Evolutionary conservation across 2,329 filamentous ascomycete genomes (phyloP), one percentile per base, ranked within the genome.

Genomic region (Iodosphaeria phyllophila): DNA sequence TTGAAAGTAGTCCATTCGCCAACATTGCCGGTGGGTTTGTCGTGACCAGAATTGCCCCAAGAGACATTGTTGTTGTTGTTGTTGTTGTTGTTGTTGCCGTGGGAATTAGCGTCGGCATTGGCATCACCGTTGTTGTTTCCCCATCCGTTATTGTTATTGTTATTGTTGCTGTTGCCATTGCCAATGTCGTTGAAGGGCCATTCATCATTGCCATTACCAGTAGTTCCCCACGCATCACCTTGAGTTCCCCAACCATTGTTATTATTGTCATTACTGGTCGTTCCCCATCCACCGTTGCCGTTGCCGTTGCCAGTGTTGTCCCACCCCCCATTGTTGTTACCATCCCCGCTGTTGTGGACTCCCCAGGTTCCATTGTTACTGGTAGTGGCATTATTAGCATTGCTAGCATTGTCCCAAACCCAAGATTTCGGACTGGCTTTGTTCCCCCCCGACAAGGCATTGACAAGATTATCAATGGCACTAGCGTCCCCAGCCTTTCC

Each of bases 211-310:
- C n/a, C 31, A 24, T 20, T 29, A 11, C 12, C 22, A 23, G 14
- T 20, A 10, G 11, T 23, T 16, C 24, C 19, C 23, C 20, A 24
- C 9, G 16, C 20, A 16, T 26, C n/a, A n/a, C n/a, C n/a, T n/a
- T n/a, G n/a, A n/a, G n/a, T n/a, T n/a, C n/a, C 18, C 18, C 18
- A 19, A 8, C 18, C 18, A 19, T 18, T 26, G 18, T 21, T 28
- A 18, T 24, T 24, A 20, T 28, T 21, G 11, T 28, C 17, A 9
- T 24, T 23, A 2, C 18, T 23, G 18, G 19, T 26, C 12, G 24
- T 18, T 19, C 24, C 16, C 11, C 13, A 22, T 18, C 31, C 32
- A 13, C 26, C 18, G 19, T 31, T 30, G 5, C 6, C 9, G 13
- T 20, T 20, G 5, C 11, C 19, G 12, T 15, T 22, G n/a, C 18